These are phyloP conservation scores for Myxozyma neotropica DNA, from an alignment of 805 yeast genomes.

Conservation along the genomic window DNA sequence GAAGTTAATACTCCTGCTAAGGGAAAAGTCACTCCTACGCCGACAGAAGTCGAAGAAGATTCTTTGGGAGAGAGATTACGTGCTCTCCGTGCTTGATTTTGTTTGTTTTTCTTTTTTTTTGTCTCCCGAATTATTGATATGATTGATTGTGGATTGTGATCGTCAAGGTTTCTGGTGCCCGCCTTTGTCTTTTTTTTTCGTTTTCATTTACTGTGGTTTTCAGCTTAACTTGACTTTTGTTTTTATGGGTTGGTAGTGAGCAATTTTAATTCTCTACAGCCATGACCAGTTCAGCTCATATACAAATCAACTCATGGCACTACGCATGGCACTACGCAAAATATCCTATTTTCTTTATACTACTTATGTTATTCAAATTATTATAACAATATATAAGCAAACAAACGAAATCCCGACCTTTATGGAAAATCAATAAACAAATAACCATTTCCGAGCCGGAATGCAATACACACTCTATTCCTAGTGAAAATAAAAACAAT, in stretches of 20 bases:
- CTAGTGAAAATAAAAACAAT: not conserved
- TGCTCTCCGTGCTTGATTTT: conserved; percentile 60
- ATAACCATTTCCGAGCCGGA: not conserved
- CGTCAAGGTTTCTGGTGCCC: not conserved
- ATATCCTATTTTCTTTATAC: no score
- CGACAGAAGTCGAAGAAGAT: conserved; percentile 70
- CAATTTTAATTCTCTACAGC: not conserved
- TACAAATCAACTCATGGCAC: no score
- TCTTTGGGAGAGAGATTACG: conserved; percentile 82
- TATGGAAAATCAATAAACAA: no score
- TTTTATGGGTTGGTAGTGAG: not conserved
- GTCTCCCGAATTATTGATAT: not conserved
- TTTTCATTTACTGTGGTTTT: not conserved
- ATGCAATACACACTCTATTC: not conserved
- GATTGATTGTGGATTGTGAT: not conserved
- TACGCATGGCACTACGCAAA: no score
- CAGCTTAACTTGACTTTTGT: not conserved
- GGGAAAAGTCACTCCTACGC: conserved; percentile 56
- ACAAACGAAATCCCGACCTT: no score
- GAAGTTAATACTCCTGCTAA: conserved; percentile 53
- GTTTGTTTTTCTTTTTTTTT: not conserved
- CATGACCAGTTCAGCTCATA: no score
- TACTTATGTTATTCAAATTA: no score
- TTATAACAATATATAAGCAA: not conserved
- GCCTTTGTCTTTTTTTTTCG: not conserved